A percentile compares a stretch with the other conserved stretches of the same genome.
Conservation (phyloP, 306 rosid genomes). For the Prunus armeniaca region DNA sequence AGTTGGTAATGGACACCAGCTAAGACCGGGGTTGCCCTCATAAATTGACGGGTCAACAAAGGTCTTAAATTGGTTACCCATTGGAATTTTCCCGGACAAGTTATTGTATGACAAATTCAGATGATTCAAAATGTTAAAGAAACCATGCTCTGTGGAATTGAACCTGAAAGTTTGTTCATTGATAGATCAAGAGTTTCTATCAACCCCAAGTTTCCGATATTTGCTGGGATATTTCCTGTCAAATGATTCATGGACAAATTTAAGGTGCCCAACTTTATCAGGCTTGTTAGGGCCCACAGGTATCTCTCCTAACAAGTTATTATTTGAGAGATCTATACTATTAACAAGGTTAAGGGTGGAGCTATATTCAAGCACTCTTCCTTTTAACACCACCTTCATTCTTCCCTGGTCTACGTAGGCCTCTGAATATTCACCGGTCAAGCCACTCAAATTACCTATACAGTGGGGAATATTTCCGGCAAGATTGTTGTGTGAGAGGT, state of each 20-base stretch:
- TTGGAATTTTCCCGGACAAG: slow-evolving; percentile 31
- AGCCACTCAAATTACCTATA: slow-evolving; percentile 12
- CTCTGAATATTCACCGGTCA: no score
- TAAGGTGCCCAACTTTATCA: slow-evolving; percentile 6
- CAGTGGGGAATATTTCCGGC: slow-evolving; percentile 9
- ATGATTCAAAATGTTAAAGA: background rate
- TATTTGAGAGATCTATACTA: slow-evolving; percentile 15
- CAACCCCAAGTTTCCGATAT: slow-evolving; percentile 2
- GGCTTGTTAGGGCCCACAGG: slow-evolving; percentile 13
- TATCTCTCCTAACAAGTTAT: slow-evolving; percentile 20
- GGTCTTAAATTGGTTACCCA: slow-evolving; percentile 13
- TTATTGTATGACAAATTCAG: slow-evolving; percentile 35
- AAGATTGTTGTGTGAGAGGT: slow-evolving; percentile 8
- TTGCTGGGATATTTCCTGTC: slow-evolving; percentile 22
- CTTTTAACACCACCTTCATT: slow-evolving; percentile 7
- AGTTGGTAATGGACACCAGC: background rate
- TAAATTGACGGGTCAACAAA: background rate
- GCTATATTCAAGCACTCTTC: background rate
- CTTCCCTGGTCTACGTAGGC: no score
- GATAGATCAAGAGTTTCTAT: slow-evolving; percentile 35
- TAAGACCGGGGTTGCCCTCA: slow-evolving; percentile 1
- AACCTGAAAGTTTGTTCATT: slow-evolving; percentile 11
- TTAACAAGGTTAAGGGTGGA: background rate
- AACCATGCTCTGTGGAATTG: slow-evolving; percentile 29
- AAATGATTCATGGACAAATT: slow-evolving; percentile 34